phyloP scores from a whole-genome alignment of 768 basidiomycete genomes.

The Crepidotus variabilis region DNA sequence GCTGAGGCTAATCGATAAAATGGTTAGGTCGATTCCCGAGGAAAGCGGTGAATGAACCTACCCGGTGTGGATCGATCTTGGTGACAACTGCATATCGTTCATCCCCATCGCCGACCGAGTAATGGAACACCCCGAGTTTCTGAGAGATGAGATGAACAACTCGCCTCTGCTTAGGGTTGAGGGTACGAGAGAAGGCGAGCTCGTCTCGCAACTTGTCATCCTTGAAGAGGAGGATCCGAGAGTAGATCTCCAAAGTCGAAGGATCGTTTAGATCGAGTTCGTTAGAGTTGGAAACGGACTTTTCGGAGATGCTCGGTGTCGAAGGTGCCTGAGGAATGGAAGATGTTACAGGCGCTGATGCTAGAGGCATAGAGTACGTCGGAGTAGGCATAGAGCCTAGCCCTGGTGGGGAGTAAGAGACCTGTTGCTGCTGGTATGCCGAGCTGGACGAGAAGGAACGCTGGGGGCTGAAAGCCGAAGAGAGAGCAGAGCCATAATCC shows the following conservation, averaged over 20 bases:
- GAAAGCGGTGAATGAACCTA: slow-evolving; percentile 29
- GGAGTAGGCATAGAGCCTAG: slow-evolving; percentile 41
- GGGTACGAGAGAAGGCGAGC: slow-evolving; percentile 89
- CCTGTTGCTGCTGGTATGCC: slow-evolving; percentile 51
- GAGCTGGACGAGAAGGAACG: slow-evolving; percentile 68
- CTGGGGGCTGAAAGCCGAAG: slow-evolving; percentile 62
- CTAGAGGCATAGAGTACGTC: slow-evolving; percentile 39
- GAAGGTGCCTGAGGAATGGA: slow-evolving; percentile 52
- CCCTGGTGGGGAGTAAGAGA: slow-evolving; percentile 60
- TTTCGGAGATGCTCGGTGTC: slow-evolving; percentile 65
- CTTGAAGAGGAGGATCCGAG: slow-evolving; percentile 93
- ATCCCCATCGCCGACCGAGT: slow-evolving; percentile 89
- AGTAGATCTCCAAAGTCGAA: slow-evolving; percentile 94
- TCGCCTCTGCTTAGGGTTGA: slow-evolving; percentile 81
- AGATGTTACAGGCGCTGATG: slow-evolving; percentile 48
- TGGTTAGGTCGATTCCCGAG: slow-evolving; percentile 6
- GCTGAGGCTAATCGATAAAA: slow-evolving; percentile 32
- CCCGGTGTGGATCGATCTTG: slow-evolving; percentile 80
- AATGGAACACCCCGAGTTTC: slow-evolving; percentile 93
- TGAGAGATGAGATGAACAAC: slow-evolving; percentile 96
- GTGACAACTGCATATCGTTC: slow-evolving; percentile 94
- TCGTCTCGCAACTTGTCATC: slow-evolving; percentile 97
- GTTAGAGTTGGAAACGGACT: slow-evolving; percentile 40
- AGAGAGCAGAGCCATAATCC: slow-evolving; percentile 65
- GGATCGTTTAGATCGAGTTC: slow-evolving; percentile 97